Evolutionary conservation across 768 basidiomycete species (phyloP).

Genomic region (Leucocoprinus sp.): DNA sequence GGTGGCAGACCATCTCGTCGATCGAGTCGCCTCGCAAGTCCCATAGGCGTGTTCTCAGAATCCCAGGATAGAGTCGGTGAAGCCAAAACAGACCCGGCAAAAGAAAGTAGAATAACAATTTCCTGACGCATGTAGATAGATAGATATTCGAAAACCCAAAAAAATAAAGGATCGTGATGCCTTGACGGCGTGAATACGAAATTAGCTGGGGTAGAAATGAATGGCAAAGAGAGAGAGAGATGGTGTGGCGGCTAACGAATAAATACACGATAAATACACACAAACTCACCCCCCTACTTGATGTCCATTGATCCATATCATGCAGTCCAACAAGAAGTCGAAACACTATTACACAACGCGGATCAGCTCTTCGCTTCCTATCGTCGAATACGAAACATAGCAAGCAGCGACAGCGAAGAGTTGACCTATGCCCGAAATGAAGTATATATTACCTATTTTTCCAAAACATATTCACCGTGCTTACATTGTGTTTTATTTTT

Average conservation of each 20-base stretch:
- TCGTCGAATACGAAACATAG: slow-evolving; percentile 69
- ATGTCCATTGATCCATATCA: slow-evolving; percentile 85
- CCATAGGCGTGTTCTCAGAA: neutral
- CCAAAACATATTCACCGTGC: neutral
- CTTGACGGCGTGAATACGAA: neutral
- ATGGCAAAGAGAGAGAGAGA: neutral
- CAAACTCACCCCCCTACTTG: neutral
- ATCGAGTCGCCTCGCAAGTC: neutral
- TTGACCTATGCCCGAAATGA: slow-evolving; percentile 73
- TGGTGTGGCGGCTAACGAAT: neutral
- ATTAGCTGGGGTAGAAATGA: slow-evolving; percentile 1
- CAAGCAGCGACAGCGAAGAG: slow-evolving; percentile 69
- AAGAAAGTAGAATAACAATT: neutral
- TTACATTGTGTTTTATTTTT: neutral
- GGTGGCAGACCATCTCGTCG: slow-evolving; percentile 2
- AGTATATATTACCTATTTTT: slow-evolving; percentile 28
- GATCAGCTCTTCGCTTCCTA: slow-evolving; percentile 68
- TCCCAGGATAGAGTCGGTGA: slow-evolving; percentile 6
- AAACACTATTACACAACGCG: slow-evolving; percentile 63
- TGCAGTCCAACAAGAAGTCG: slow-evolving; percentile 78
- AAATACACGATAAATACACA: no score
- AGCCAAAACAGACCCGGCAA: slow-evolving; percentile 7
- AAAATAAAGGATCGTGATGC: slow-evolving; percentile 5
- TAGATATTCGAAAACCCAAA: no score
- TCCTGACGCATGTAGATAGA: neutral